Evolutionary conservation across 495 filamentous ascomycete genomes (phyloP).

Genomic region (Chaetomium cochliodes): DNA sequence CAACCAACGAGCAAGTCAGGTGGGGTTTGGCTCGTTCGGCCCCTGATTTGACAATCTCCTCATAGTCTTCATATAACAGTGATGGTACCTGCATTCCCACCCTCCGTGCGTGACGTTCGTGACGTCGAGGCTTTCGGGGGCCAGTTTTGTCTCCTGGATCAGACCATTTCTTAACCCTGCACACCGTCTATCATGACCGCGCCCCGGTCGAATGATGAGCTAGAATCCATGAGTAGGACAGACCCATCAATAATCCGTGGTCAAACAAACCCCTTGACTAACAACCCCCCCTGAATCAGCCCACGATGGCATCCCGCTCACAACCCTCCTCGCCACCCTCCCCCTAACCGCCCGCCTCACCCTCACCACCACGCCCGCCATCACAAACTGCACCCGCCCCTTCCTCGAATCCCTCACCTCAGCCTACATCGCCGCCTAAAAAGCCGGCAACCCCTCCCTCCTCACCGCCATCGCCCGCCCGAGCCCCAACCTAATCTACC

Average conservation of each 20-base stretch:
- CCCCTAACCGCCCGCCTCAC: conserved; percentile 14
- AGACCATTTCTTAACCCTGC: not conserved
- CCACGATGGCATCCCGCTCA: conserved; percentile 23
- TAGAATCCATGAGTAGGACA: not conserved
- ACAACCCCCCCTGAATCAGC: not conserved
- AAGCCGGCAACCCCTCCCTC: conserved; percentile 23
- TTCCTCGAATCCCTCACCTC: conserved; percentile 24
- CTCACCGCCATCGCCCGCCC: conserved; percentile 16
- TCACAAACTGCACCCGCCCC: conserved; percentile 29
- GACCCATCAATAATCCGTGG: too few species aligned
- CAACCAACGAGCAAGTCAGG: not conserved
- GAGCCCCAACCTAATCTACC: conserved; percentile 28
- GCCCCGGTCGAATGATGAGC: too few species aligned
- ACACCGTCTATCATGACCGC: too few species aligned
- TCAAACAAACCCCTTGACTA: not conserved
- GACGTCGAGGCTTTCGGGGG: not conserved
- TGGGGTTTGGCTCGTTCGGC: not conserved
- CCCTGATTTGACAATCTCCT: conserved; percentile 6
- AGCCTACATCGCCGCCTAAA: conserved; percentile 28
- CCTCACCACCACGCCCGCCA: conserved; percentile 11
- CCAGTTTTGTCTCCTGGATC: not conserved
- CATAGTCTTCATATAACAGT: not conserved
- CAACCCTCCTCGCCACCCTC: conserved; percentile 7
- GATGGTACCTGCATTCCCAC: not conserved
- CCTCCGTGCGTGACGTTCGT: not conserved